phyloP scores from a whole-genome alignment of 345 rosid genomes.

The Carallia pectinifolia region DNA sequence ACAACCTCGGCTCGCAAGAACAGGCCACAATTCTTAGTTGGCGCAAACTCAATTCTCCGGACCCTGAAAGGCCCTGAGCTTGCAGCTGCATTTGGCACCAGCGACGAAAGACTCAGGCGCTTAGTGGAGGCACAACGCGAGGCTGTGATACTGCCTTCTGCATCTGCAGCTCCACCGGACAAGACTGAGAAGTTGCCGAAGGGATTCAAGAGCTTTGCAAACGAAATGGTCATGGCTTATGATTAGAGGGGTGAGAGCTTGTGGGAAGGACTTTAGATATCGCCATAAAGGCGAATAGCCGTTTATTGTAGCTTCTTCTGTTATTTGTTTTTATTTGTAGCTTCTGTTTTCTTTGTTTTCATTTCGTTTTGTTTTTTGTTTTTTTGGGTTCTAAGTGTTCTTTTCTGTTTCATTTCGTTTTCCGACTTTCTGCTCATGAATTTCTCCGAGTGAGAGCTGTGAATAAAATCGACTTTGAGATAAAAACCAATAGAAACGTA shows the following conservation, averaged over 20 bases:
- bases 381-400: too few relatives aligned
- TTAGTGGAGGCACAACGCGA: conserved; percentile 53
- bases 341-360: too few relatives aligned
- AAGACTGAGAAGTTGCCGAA: not conserved
- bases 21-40: conserved; percentile 78
- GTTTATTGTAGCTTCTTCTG: not conserved
- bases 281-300: not conserved
- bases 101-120: conserved; percentile 34
- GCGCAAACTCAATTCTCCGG: conserved; percentile 57
- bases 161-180: conserved; percentile 49
- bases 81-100: conserved; percentile 58
- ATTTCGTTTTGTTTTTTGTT: too few relatives aligned
- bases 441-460: too few relatives aligned
- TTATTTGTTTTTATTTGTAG: too few relatives aligned
- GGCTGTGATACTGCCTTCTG: conserved; percentile 62
- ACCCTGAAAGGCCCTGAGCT: conserved; percentile 46
- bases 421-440: too few relatives aligned
- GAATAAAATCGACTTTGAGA: too few relatives aligned
- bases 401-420: too few relatives aligned
- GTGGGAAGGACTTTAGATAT: not conserved
- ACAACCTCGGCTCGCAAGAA: conserved; percentile 71
- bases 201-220: conserved; percentile 26
- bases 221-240: conserved; percentile 30
- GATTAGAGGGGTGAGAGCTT: conserved; percentile 12
- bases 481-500: too few relatives aligned